Evolutionary conservation across 2,329 filamentous ascomycete genomes (phyloP), one percentile per base, ranked within the genome.

Genomic region (Fusarium algeriense): DNA sequence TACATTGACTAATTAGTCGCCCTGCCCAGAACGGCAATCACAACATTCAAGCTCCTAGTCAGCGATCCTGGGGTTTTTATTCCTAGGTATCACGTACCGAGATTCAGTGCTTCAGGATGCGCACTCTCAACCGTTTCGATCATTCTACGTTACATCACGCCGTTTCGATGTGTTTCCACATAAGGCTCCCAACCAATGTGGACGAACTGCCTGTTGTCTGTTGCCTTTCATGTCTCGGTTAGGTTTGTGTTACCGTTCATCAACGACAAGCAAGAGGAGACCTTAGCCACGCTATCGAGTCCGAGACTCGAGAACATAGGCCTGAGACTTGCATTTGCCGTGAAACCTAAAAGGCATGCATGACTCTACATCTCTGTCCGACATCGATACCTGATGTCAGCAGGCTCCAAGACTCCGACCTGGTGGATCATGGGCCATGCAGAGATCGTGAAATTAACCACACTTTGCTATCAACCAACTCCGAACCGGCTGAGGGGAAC

Each of bases 311-410:
- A 60, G 38, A 28, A 32, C 32, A 32, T 23, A 67, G 54, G 34
- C 48, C 63, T 48, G 28, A 67, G 65, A 72, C 66, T 46, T 57
- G 53, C 69, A 67, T 55, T 49, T 70, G 61, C 54, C 50, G 69
- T 73, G 69, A 60, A 40, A 57, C 66, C 50, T 46, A 67, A 57
- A 34, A 19, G 55, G 45, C n/a, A 54, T 72, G 53, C 34, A 70
- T 40, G 35, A 19, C 15, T 54, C 40, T 43, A 32, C 64, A 48
- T 50, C 57, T 68, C 38, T 56, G 49, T 50, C 35, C 52, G 52
- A 71, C 52, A 30, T 54, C 41, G 37, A 54, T 37, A 41, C 30
- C 53, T 44, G 41, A 40, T 52, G 48, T 56, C 26, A 37, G 48
- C 45, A 45, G 45, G 15, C 40, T 44, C 49, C 38, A 37, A 64